Conservation (phyloP, 164 flowering plant species). For the Aristolochia fimbriata region DNA sequence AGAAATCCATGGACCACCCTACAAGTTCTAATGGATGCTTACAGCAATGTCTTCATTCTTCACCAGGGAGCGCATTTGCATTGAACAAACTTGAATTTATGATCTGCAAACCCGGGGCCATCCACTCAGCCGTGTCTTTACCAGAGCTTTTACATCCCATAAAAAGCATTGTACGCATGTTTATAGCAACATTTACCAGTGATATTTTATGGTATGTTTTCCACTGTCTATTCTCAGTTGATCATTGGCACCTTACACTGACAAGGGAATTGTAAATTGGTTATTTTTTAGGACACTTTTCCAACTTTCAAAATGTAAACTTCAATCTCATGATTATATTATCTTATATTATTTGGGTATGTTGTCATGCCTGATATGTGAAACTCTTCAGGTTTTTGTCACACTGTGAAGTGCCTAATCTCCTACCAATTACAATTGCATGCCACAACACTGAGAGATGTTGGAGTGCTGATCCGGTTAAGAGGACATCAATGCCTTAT, state of each 20-base stretch:
- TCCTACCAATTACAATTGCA: constrained; percentile 71
- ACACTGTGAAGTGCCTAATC: constrained; percentile 55
- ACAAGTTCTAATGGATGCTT: no score
- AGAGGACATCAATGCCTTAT: constrained; percentile 48
- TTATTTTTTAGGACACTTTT: no score
- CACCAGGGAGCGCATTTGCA: constrained; percentile 55
- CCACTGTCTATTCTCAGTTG: not conserved
- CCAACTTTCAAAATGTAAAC: not conserved
- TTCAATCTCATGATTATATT: not conserved
- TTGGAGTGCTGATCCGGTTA: constrained; percentile 61
- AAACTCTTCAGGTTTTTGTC: constrained; percentile 55
- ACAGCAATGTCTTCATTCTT: constrained; percentile 8
- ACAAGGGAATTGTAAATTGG: no score
- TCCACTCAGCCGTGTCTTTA: constrained; percentile 38
- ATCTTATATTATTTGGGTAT: not conserved
- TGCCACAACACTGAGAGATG: constrained; percentile 77
- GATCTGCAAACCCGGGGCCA: constrained; percentile 13
- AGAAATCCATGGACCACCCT: no score
- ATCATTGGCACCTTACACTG: no score
- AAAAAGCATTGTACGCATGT: constrained; percentile 46
- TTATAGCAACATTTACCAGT: constrained; percentile 79
- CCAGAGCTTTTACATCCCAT: constrained; percentile 75
- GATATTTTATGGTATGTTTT: constrained; percentile 58
- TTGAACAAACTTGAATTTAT: constrained; percentile 50
- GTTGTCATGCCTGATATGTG: not conserved